Percentiles rank a stretch among this genome's conserved stretches.
Evolutionary conservation across 148 eudicot species (phyloP).

Genomic region (Rhododendron ferrugineum): DNA sequence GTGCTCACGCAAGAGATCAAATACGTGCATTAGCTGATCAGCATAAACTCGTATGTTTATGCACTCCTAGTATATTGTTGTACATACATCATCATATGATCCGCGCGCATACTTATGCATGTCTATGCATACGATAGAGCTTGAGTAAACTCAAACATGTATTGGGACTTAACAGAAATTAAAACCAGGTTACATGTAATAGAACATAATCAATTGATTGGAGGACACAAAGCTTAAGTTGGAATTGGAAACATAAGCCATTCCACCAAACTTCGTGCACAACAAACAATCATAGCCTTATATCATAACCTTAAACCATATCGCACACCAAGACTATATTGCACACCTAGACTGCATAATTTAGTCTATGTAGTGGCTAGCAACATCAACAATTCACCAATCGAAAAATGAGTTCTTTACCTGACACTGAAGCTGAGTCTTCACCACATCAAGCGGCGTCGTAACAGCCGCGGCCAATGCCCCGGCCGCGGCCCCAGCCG

Average conservation of each 20-base stretch:
- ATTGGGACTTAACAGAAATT: neutral
- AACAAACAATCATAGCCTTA: neutral
- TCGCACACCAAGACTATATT: neutral
- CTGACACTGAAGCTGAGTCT: constrained; percentile 97
- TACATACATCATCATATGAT: neutral
- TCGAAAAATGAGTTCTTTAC: constrained; percentile 19
- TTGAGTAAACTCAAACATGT: neutral
- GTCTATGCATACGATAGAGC: neutral
- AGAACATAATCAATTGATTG: neutral
- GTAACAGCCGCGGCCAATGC: constrained; percentile 75
- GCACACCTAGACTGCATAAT: neutral
- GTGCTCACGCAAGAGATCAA: neutral
- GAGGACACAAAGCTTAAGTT: neutral
- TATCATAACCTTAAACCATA: neutral
- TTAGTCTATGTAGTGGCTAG: too few species aligned
- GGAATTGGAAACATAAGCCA: neutral
- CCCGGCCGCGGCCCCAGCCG: constrained; percentile 94
- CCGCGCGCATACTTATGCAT: neutral
- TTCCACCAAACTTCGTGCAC: neutral
- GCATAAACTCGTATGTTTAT: neutral
- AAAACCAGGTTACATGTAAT: neutral
- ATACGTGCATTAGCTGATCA: neutral
- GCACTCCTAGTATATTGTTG: neutral
- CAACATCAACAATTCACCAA: neutral
- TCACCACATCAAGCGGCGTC: constrained; percentile 92